Conservation (phyloP, 2,329 filamentous ascomycete genomes). For the Tolypocladium endophyticum region DNA sequence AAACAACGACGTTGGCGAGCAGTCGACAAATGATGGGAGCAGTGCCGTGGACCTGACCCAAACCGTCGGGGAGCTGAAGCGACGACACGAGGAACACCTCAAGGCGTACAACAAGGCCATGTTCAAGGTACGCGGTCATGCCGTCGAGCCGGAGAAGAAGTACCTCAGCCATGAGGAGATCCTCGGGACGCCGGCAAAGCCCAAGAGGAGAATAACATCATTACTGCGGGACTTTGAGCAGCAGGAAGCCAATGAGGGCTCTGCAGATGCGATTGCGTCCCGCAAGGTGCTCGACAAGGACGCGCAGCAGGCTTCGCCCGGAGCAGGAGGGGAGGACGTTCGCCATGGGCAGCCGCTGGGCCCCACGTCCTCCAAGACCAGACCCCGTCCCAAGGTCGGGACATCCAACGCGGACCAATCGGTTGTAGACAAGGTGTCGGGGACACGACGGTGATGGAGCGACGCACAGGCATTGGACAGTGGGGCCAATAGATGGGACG, state of each 20-base stretch:
- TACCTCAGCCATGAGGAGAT: conserved; percentile 14
- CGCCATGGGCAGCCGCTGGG: neutral
- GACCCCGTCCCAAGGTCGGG: neutral
- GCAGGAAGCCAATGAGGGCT: neutral
- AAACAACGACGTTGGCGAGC: conserved; percentile 9
- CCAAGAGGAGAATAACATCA: conserved; percentile 3
- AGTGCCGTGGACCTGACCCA: conserved; percentile 1
- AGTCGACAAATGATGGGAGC: neutral
- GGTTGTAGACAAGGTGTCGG: neutral
- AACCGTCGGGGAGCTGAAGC: conserved; percentile 11
- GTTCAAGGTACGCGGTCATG: conserved; percentile 16
- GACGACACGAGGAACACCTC: conserved; percentile 14
- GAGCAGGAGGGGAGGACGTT: neutral
- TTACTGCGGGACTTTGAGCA: neutral
- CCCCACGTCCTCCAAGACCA: neutral
- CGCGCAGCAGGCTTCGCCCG: neutral
- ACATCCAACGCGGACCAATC: neutral
- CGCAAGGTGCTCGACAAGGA: neutral
- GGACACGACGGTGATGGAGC: neutral
- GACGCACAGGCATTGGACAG: neutral
- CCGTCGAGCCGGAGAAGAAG: conserved; percentile 16
- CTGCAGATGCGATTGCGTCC: neutral
- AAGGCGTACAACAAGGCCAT: conserved; percentile 14
- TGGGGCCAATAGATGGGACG: neutral
- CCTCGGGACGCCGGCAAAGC: conserved; percentile 14